phyloP scores from a whole-genome alignment of 345 rosid species.

The Hibiscus tridactylites region DNA sequence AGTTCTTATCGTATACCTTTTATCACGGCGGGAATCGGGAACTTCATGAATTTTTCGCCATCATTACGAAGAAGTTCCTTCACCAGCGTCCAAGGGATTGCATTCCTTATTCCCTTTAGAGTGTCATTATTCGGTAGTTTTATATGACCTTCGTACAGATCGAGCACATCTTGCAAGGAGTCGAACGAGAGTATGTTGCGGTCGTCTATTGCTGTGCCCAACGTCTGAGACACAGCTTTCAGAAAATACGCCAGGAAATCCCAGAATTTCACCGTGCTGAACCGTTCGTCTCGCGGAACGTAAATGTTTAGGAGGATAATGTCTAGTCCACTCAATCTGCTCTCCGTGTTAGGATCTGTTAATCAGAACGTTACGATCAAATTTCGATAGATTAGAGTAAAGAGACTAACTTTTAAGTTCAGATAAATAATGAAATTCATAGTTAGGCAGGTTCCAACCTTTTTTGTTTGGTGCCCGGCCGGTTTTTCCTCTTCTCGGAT shows the following conservation, averaged over 20 bases:
- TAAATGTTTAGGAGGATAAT: conserved; percentile 45
- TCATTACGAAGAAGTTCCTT: conserved; percentile 76
- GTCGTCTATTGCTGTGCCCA: conserved; percentile 59
- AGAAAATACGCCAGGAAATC: conserved; percentile 61
- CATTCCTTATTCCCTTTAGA: conserved; percentile 39
- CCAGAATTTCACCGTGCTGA: conserved; percentile 63
- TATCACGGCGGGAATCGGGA: conserved; percentile 76
- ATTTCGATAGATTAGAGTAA: no score
- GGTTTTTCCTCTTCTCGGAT: conserved; percentile 86
- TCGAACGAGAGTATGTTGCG: conserved; percentile 75
- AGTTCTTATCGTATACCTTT: conserved; percentile 36
- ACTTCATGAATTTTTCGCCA: conserved; percentile 62
- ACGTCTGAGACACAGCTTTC: conserved; percentile 41
- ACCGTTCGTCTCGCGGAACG: conserved; percentile 81
- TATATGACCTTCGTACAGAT: conserved; percentile 58
- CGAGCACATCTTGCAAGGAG: conserved; percentile 51
- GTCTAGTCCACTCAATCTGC: conserved; percentile 34
- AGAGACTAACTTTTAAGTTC: no score
- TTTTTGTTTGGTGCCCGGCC: conserved; percentile 54
- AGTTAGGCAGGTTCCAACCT: conserved; percentile 24
- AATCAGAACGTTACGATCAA: no score
- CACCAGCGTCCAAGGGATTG: conserved; percentile 77
- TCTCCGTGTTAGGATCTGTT: conserved; percentile 40
- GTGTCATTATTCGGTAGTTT: conserved; percentile 27
- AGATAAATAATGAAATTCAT: no score